These are phyloP conservation scores for Erodium chrysanthum DNA, from an alignment of 441 rosid species.

Conservation along the genomic window DNA sequence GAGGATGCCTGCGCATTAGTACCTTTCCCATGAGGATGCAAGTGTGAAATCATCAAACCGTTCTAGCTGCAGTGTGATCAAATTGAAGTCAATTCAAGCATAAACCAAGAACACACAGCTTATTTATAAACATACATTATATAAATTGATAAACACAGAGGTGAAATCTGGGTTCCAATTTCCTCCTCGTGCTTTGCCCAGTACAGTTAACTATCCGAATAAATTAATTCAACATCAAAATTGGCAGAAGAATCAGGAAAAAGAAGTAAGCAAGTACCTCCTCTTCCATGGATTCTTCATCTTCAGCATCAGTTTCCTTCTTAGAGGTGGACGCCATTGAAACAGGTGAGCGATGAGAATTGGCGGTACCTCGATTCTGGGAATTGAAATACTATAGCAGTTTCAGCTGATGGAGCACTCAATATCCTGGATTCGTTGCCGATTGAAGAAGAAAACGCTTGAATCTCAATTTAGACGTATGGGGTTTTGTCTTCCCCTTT, in stretches of 20 bases:
- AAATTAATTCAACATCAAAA: neutral
- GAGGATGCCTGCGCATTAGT: too few species aligned
- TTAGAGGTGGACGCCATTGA: conserved; percentile 62
- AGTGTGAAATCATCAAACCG: conserved; percentile 92
- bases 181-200: neutral
- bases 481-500: too few species aligned
- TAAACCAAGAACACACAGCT: neutral
- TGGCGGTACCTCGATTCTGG: neutral
- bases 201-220: neutral
- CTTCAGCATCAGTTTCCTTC: conserved; percentile 18
- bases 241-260: neutral
- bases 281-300: conserved; percentile 38
- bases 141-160: neutral
- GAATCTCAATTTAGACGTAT: neutral
- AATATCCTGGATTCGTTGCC: neutral
- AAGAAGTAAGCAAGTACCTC: conserved; percentile 32
- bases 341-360: conserved; percentile 3
- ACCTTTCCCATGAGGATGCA: conserved; percentile 52
- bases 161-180: neutral
- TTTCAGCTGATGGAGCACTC: neutral
- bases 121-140: neutral
- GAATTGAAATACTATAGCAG: neutral
- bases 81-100: neutral
- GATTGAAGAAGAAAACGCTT: neutral
- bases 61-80: conserved; percentile 41